Evolutionary conservation across 192 early-diverging fungal species (phyloP).

Genomic region (Entomortierella beljakovae): DNA sequence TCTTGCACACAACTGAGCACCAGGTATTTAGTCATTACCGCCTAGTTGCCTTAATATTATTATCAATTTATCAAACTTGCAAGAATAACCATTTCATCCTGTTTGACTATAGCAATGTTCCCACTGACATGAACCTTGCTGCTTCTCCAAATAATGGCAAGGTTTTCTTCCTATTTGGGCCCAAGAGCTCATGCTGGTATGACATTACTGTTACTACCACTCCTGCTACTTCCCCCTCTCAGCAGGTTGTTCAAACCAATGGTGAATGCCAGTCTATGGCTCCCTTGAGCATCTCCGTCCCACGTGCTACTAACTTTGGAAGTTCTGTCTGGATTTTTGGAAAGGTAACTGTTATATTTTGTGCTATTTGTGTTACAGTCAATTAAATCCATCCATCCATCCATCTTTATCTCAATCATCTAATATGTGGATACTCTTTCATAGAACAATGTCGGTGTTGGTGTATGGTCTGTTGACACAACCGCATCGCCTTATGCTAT

Average conservation of each 20-base stretch:
- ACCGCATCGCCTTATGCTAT: constrained; percentile 32
- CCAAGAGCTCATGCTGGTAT: constrained; percentile 38
- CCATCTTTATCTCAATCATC: too few species aligned
- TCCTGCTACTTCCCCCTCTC: constrained; percentile 24
- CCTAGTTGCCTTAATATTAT: not conserved
- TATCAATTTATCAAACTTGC: not conserved
- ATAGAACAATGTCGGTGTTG: constrained; percentile 50
- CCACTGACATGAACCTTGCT: constrained; percentile 37
- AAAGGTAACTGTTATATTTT: constrained; percentile 47
- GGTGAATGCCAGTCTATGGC: constrained; percentile 32
- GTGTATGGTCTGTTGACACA: constrained; percentile 43
- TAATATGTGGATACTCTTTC: too few species aligned
- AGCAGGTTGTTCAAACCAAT: constrained; percentile 24
- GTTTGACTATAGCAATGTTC: constrained; percentile 29
- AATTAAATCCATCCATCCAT: too few species aligned
- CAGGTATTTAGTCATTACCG: constrained; percentile 11
- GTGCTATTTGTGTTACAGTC: too few species aligned
- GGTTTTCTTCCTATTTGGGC: constrained; percentile 49
- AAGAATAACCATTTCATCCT: too few species aligned
- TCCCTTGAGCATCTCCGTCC: constrained; percentile 25
- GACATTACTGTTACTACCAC: constrained; percentile 26
- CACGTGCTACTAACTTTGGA: constrained; percentile 21
- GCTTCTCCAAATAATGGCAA: constrained; percentile 31
- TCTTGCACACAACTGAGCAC: constrained; percentile 35
- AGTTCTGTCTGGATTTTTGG: constrained; percentile 48